phyloP scores from a whole-genome alignment of 2,329 filamentous ascomycete genomes.

The Fonsecaea nubica region DNA sequence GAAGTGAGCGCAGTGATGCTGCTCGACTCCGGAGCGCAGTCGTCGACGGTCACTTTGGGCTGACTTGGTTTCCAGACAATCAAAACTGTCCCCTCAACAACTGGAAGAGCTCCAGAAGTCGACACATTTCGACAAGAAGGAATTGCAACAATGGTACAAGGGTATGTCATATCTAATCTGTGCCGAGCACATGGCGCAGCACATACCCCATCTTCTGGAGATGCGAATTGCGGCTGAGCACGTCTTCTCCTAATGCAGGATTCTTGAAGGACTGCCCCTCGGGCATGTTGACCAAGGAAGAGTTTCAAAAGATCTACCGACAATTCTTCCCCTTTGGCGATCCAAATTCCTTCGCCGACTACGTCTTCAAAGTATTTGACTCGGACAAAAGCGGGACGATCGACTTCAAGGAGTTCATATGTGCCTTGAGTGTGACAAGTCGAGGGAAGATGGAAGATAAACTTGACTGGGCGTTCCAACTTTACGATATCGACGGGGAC shows the following conservation, averaged over 20 bases:
- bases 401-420: constrained; percentile 99
- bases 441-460: constrained; percentile 99
- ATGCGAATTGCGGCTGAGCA: constrained; percentile 22
- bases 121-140: constrained; percentile 99
- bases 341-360: constrained; percentile 95
- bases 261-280: constrained; percentile 96
- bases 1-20: constrained; percentile 29
- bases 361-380: constrained; percentile 99
- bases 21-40: not conserved
- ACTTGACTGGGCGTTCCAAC: constrained; percentile 97
- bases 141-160: constrained; percentile 99
- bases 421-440: constrained; percentile 93
- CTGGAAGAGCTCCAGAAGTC: constrained; percentile 93
- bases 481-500: constrained; percentile 98
- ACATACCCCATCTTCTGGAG: not conserved
- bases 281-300: constrained; percentile 94
- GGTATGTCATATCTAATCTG: constrained; percentile 62
- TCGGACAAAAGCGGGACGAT: constrained; percentile 96
- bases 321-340: constrained; percentile 99
- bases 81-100: constrained; percentile 96
- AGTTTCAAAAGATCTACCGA: constrained; percentile 99
- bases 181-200: not conserved
- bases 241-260: constrained; percentile 22
- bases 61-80: constrained; percentile 70
- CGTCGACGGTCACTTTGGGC: constrained; percentile 4